Conservation (phyloP, 2,329 filamentous ascomycete species). For the Penicillium sp. region DNA sequence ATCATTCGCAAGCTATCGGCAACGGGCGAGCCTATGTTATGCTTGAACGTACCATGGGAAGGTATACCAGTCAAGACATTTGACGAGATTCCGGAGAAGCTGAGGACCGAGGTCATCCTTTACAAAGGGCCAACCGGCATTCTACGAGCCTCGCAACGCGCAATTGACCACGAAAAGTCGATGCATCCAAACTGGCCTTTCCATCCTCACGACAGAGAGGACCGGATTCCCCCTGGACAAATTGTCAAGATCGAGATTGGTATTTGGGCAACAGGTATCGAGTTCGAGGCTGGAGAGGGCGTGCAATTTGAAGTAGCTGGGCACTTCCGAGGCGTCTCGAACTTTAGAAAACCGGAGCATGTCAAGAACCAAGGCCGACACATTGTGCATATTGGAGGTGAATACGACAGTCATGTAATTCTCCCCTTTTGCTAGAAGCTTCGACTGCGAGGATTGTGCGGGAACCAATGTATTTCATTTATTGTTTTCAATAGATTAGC, state of each 20-base stretch:
- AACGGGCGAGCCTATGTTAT: slow-evolving; percentile 50
- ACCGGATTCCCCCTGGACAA: slow-evolving; percentile 48
- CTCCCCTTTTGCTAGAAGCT: neutral
- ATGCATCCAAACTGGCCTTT: slow-evolving; percentile 43
- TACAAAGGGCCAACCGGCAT: slow-evolving; percentile 53
- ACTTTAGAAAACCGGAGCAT: neutral
- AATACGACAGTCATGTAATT: neutral
- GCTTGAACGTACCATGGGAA: slow-evolving; percentile 52
- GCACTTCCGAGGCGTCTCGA: neutral
- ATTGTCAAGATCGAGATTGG: slow-evolving; percentile 56
- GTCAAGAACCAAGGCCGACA: neutral
- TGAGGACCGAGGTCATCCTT: slow-evolving; percentile 40
- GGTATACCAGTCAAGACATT: neutral
- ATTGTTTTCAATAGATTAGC: neutral
- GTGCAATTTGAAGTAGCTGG: neutral
- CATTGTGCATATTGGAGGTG: neutral
- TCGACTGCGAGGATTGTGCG: neutral
- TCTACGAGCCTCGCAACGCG: slow-evolving; percentile 53
- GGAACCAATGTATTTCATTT: neutral
- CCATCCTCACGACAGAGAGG: slow-evolving; percentile 49
- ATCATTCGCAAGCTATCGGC: slow-evolving; percentile 53
- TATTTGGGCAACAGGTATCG: slow-evolving; percentile 55
- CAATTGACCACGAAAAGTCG: slow-evolving; percentile 41
- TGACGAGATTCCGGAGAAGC: slow-evolving; percentile 34
- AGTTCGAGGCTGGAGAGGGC: slow-evolving; percentile 49